phyloP scores from a whole-genome alignment of 345 rosid species.

The Corymbia maculata region DNA sequence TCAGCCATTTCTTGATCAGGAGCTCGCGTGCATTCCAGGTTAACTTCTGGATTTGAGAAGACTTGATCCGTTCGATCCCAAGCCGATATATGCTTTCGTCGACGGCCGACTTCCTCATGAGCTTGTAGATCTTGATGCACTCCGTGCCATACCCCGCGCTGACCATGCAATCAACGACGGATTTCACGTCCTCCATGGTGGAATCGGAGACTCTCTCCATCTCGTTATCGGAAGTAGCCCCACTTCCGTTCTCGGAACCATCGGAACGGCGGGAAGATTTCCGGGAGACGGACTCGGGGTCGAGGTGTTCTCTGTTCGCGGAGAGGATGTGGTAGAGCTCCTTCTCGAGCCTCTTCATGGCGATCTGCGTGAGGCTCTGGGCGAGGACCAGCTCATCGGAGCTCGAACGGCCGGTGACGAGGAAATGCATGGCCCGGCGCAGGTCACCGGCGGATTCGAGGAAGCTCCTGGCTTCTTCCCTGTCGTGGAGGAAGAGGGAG shows the following conservation, averaged over 20 bases:
- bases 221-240: neutral
- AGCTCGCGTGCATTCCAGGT: slow-evolving; percentile 5
- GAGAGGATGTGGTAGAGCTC: slow-evolving; percentile 11
- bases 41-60: slow-evolving; percentile 17
- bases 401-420: slow-evolving; percentile 22
- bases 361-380: slow-evolving; percentile 5
- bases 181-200: slow-evolving; percentile 14
- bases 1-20: slow-evolving; percentile 18
- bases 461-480: slow-evolving; percentile 42
- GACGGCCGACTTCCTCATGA: slow-evolving; percentile 19
- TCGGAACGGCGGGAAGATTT: neutral
- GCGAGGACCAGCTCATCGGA: slow-evolving; percentile 43
- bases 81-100: slow-evolving; percentile 25
- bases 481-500: slow-evolving; percentile 24
- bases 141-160: slow-evolving; percentile 23
- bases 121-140: slow-evolving; percentile 17
- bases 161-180: slow-evolving; percentile 35
- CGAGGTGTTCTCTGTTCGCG: neutral
- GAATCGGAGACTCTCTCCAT: neutral
- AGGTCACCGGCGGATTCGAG: slow-evolving; percentile 29
- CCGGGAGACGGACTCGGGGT: neutral
- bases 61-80: slow-evolving; percentile 8
- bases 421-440: slow-evolving; percentile 45
- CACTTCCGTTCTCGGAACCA: neutral
- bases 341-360: slow-evolving; percentile 14